Conservation (phyloP, 2,329 filamentous ascomycete genomes). For the Phialophora verrucosa region DNA sequence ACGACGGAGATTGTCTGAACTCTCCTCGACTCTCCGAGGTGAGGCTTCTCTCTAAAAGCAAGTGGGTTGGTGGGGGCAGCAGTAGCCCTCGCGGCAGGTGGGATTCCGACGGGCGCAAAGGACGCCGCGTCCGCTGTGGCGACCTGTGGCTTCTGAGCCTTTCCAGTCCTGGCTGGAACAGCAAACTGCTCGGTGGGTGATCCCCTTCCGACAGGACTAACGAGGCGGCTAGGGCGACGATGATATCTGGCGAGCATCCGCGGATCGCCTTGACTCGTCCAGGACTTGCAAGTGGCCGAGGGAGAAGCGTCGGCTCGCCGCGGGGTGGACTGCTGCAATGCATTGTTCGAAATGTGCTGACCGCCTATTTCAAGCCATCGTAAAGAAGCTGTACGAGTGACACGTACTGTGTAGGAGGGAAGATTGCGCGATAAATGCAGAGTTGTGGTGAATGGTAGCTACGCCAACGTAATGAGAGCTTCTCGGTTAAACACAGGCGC, state of each 20-base stretch:
- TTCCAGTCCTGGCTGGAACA: constrained; percentile 16
- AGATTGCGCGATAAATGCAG: constrained; percentile 8
- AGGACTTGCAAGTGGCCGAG: constrained; percentile 1
- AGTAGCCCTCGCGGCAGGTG: constrained; percentile 32
- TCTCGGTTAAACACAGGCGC: neutral
- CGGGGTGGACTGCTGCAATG: constrained; percentile 14
- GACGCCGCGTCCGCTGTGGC: constrained; percentile 29
- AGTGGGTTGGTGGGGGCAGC: constrained; percentile 24
- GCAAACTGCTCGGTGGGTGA: constrained; percentile 14
- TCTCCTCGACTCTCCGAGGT: constrained; percentile 12
- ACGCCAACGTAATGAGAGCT: constrained; percentile 10
- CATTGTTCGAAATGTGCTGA: constrained; percentile 24
- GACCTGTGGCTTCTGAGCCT: constrained; percentile 8
- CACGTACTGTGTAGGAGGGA: too few species aligned
- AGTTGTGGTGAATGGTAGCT: neutral
- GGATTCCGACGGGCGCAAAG: constrained; percentile 32
- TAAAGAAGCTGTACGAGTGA: neutral
- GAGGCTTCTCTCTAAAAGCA: constrained; percentile 22
- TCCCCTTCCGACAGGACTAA: constrained; percentile 24
- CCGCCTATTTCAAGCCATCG: constrained; percentile 15
- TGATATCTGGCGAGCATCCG: neutral
- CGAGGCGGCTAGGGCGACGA: constrained; percentile 7
- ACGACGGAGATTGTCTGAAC: constrained; percentile 33
- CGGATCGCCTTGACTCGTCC: neutral
- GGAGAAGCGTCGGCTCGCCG: constrained; percentile 6